Percentiles rank a stretch among this genome's conserved stretches.
These are phyloP conservation scores for Colletotrichum destructivum DNA, from an alignment of 2,329 filamentous ascomycete genomes.

Conservation along the genomic window DNA sequence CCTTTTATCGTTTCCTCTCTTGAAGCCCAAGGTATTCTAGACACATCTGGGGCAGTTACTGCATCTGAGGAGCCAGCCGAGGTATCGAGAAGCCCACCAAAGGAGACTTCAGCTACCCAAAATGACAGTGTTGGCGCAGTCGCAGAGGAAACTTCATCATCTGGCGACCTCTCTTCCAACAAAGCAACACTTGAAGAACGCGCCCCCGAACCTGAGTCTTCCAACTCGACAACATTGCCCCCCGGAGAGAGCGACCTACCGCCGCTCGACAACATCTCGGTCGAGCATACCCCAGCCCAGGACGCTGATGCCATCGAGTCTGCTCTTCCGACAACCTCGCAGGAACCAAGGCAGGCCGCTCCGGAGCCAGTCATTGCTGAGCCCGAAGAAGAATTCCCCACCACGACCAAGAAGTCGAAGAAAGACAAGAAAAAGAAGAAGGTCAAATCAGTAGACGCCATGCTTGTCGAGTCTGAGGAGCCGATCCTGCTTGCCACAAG, in stretches of 20 bases:
- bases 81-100: neutral
- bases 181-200: neutral
- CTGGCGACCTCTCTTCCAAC: neutral
- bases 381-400: neutral
- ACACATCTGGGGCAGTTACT: neutral
- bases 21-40: neutral
- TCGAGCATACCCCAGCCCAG: neutral
- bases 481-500: neutral
- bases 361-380: neutral
- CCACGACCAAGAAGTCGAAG: conserved; percentile 43
- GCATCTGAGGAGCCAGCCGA: neutral
- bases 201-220: neutral
- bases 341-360: neutral
- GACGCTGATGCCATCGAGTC: neutral
- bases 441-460: conserved; percentile 15
- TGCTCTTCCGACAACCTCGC: neutral
- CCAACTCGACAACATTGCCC: neutral
- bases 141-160: neutral
- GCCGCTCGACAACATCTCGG: neutral
- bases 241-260: neutral
- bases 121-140: neutral
- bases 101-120: neutral
- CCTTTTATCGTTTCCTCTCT: neutral
- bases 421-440: conserved; percentile 50
- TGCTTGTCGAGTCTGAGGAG: neutral